Percentiles rank a stretch among this genome's conserved stretches.
Evolutionary conservation across 1,139 yeast species (phyloP).

Genomic region (Saccharomyces uvarum): DNA sequence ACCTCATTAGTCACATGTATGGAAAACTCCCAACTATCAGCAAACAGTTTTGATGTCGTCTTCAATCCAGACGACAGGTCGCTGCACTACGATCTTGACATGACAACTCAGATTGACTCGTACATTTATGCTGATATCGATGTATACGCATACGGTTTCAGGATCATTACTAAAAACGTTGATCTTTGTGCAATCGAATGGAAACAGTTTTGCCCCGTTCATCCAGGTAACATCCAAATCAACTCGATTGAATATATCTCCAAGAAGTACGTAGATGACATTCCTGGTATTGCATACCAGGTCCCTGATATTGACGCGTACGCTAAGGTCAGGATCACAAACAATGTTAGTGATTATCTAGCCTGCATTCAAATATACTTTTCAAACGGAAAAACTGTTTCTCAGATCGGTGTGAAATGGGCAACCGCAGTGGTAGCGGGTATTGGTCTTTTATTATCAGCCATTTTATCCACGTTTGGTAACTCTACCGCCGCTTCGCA

Average conservation of each 20-base stretch:
- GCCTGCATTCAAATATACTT: slow-evolving; percentile 68
- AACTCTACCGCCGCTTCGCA: slow-evolving; percentile 75
- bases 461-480: slow-evolving; percentile 62
- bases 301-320: slow-evolving; percentile 79
- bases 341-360: slow-evolving; percentile 36
- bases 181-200: slow-evolving; percentile 52
- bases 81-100: slow-evolving; percentile 51
- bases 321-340: slow-evolving; percentile 44
- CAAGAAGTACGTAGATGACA: slow-evolving; percentile 38
- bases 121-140: slow-evolving; percentile 52
- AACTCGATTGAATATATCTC: slow-evolving; percentile 57
- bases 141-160: slow-evolving; percentile 71
- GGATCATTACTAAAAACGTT: slow-evolving; percentile 45
- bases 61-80: slow-evolving; percentile 61
- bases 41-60: slow-evolving; percentile 56
- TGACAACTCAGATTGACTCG: slow-evolving; percentile 53
- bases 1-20: slow-evolving; percentile 69
- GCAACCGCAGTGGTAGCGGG: slow-evolving; percentile 78
- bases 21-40: slow-evolving; percentile 57
- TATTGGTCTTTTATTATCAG: slow-evolving; percentile 62
- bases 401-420: slow-evolving; percentile 76
- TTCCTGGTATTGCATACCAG: slow-evolving; percentile 65
- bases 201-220: slow-evolving; percentile 76
- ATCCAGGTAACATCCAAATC: slow-evolving; percentile 61
- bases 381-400: slow-evolving; percentile 65